These are phyloP conservation scores for Epithele typhae DNA, from an alignment of 768 basidiomycete species.

Conservation along the genomic window DNA sequence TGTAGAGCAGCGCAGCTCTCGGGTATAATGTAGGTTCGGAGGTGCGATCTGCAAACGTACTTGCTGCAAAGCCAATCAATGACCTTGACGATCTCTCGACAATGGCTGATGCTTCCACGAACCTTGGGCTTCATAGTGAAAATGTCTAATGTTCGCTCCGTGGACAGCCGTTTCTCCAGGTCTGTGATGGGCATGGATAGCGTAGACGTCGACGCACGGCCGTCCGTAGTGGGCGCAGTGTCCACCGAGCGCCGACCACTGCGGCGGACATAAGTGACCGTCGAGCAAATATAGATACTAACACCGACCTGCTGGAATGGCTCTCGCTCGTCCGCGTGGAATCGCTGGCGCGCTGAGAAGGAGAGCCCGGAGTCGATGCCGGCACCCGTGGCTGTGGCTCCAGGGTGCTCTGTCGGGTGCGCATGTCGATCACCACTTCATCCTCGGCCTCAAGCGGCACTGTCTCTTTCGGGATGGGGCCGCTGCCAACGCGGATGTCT, in stretches of 20 bases:
- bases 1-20: slow-evolving; percentile 68
- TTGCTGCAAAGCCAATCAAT: slow-evolving; percentile 42
- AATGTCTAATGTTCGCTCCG: slow-evolving; percentile 80
- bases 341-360: slow-evolving; percentile 21
- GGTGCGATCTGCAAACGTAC: slow-evolving; percentile 90
- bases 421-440: slow-evolving; percentile 55
- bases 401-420: slow-evolving; percentile 30
- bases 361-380: slow-evolving; percentile 8
- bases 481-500: slow-evolving; percentile 45
- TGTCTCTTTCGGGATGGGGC: slow-evolving; percentile 4
- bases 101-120: slow-evolving; percentile 16
- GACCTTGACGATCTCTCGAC: no score
- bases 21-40: slow-evolving; percentile 68
- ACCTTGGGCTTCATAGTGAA: slow-evolving; percentile 96
- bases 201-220: slow-evolving; percentile 47
- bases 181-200: slow-evolving; percentile 61
- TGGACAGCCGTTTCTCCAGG: slow-evolving; percentile 75
- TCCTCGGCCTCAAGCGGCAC: slow-evolving; percentile 40
- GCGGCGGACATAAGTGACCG: not conserved
- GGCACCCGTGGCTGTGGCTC: slow-evolving; percentile 7
- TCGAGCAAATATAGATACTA: no score
- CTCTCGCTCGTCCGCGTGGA: slow-evolving; percentile 30
- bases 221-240: slow-evolving; percentile 50
- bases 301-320: slow-evolving; percentile 54
- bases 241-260: slow-evolving; percentile 62